Conservation (phyloP, 176 grass and related monocot species). For the Chloris gayana region DNA sequence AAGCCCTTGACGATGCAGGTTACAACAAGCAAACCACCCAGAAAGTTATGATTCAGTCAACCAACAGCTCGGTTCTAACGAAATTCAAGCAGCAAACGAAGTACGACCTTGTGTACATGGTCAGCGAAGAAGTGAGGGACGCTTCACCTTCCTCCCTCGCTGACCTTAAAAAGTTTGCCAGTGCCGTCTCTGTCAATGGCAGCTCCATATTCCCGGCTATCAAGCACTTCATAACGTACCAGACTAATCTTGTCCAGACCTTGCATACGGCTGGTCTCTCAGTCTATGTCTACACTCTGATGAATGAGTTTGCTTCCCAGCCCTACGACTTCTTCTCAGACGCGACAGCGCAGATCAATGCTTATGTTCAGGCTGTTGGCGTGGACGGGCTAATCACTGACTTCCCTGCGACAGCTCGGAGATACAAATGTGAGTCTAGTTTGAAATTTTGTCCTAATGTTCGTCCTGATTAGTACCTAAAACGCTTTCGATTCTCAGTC, state of each 20-base stretch:
- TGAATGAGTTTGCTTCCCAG: constrained; percentile 78
- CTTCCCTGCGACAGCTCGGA: constrained; percentile 60
- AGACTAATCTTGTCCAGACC: constrained; percentile 65
- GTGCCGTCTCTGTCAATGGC: constrained; percentile 55
- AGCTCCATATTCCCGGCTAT: constrained; percentile 54
- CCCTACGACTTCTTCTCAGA: constrained; percentile 82
- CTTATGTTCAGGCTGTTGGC: constrained; percentile 51
- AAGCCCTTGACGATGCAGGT: constrained; percentile 48
- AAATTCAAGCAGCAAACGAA: constrained; percentile 79
- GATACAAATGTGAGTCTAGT: constrained; percentile 67
- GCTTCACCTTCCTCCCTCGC: constrained; percentile 46
- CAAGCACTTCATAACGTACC: constrained; percentile 36
- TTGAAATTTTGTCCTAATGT: background rate
- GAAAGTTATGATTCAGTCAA: constrained; percentile 78
- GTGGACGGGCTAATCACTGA: constrained; percentile 89
- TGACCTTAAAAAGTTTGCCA: constrained; percentile 74
- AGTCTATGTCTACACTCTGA: constrained; percentile 69
- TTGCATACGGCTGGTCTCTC: constrained; percentile 60
- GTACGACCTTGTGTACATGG: constrained; percentile 81
- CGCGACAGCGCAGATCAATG: constrained; percentile 59
- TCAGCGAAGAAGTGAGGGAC: constrained; percentile 59
- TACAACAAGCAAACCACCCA: constrained; percentile 60
- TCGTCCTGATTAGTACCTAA: background rate
- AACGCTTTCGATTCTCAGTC: background rate
- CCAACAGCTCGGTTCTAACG: constrained; percentile 73